A percentile compares a stretch with the other conserved stretches of the same genome.
Conservation (phyloP, 345 rosid genomes). For the Brassica napus region DNA sequence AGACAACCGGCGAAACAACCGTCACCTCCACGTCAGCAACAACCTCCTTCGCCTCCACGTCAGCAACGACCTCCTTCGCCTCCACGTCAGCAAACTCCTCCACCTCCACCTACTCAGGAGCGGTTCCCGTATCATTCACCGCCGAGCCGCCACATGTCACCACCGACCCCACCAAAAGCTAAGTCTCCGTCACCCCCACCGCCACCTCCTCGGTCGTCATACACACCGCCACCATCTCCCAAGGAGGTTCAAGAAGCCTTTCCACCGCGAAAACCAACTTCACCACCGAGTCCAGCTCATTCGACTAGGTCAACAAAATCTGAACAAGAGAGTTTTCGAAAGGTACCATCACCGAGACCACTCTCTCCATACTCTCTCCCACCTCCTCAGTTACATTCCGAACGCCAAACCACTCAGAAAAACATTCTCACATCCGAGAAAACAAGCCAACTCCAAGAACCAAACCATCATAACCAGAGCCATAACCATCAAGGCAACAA, state of each 20-base stretch:
- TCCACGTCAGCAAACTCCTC: slow-evolving; percentile 31
- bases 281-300: slow-evolving; percentile 45
- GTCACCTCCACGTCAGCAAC: slow-evolving; percentile 23
- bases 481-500: slow-evolving; percentile 17
- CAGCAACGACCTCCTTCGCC: not conserved
- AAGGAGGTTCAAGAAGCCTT: slow-evolving; percentile 39
- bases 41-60: not conserved
- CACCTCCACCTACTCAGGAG: slow-evolving; percentile 32
- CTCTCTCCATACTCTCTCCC: slow-evolving; percentile 79
- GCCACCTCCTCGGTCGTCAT: slow-evolving; percentile 21
- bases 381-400: slow-evolving; percentile 53
- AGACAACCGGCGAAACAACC: slow-evolving; percentile 16
- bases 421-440: slow-evolving; percentile 54
- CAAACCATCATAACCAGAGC: slow-evolving; percentile 20
- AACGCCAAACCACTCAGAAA: slow-evolving; percentile 54
- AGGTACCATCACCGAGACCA: slow-evolving; percentile 52
- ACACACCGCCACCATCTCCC: slow-evolving; percentile 39
- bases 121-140: slow-evolving; percentile 25
- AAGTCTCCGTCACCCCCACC: not conserved
- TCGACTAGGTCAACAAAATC: slow-evolving; percentile 11
- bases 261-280: slow-evolving; percentile 24
- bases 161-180: not conserved
- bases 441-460: slow-evolving; percentile 35
- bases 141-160: slow-evolving; percentile 34
- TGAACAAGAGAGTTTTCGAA: not conserved